Percentiles rank a stretch among this genome's conserved stretches.
These are phyloP conservation scores for Hsuehochloa calcarea DNA, from an alignment of 176 grass and related monocot genomes.

Conservation along the genomic window DNA sequence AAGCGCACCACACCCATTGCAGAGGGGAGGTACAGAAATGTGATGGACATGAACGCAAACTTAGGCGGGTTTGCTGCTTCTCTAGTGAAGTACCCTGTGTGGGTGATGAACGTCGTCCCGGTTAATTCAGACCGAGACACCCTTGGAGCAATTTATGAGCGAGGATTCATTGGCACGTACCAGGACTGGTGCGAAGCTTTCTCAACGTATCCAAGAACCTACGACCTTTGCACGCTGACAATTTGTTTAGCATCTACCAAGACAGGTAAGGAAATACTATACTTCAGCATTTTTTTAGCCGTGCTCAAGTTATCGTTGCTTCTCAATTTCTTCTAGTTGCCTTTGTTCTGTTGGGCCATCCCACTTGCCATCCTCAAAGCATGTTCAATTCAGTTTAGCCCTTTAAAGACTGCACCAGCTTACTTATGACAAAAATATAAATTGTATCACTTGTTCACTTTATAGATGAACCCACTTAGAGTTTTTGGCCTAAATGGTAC, in stretches of 20 bases:
- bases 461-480: not conserved
- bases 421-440: not conserved
- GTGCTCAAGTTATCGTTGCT: not conserved
- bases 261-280: constrained; percentile 55
- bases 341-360: not conserved
- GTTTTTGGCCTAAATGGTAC: too few relatives aligned
- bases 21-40: constrained; percentile 73
- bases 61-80: constrained; percentile 80
- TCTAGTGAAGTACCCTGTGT: constrained; percentile 64
- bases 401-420: not conserved
- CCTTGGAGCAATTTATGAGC: constrained; percentile 74
- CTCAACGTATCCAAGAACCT: constrained; percentile 95
- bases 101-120: constrained; percentile 92
- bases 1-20: constrained; percentile 54
- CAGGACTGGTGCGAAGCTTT: constrained; percentile 99
- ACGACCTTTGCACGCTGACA: constrained; percentile 92
- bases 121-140: constrained; percentile 66
- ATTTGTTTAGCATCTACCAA: constrained; percentile 88
- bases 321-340: not conserved
- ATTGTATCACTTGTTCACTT: not conserved
- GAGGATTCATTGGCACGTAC: constrained; percentile 91
- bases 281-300: not conserved
- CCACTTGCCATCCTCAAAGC: not conserved
- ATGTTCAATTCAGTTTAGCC: not conserved
- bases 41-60: constrained; percentile 98